Percentiles rank a stretch among this genome's conserved stretches.
phyloP scores from a whole-genome alignment of 176 grass and related monocot species.

The Phoenix roebelenii region DNA sequence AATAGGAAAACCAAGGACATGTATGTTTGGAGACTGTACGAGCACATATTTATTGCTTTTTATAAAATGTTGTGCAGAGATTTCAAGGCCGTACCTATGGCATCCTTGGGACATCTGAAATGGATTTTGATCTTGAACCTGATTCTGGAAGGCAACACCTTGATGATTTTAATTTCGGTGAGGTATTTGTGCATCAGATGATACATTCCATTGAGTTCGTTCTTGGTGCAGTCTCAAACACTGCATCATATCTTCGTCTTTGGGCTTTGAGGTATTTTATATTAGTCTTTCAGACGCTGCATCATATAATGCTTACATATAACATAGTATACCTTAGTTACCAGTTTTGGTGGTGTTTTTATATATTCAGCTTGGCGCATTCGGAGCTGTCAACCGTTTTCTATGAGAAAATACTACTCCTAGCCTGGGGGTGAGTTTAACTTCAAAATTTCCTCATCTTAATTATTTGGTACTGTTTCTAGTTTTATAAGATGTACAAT shows the following conservation, averaged over 20 bases:
- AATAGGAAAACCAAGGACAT: too few species aligned
- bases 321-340: not conserved
- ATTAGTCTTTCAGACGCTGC: not conserved
- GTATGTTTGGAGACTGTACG: too few species aligned
- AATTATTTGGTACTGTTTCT: not conserved
- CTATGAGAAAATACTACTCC: slow-evolving; percentile 87
- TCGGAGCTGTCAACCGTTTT: slow-evolving; percentile 97
- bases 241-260: slow-evolving; percentile 96
- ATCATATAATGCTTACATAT: too few species aligned
- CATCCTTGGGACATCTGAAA: slow-evolving; percentile 81
- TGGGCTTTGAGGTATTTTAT: slow-evolving; percentile 86
- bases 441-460: not conserved
- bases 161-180: slow-evolving; percentile 95
- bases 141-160: slow-evolving; percentile 78
- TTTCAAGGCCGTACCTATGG: slow-evolving; percentile 97
- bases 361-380: slow-evolving; percentile 87
- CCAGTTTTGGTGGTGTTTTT: slow-evolving; percentile 17
- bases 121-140: slow-evolving; percentile 93
- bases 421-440: slow-evolving; percentile 77
- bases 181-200: slow-evolving; percentile 99
- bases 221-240: slow-evolving; percentile 96
- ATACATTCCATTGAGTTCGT: slow-evolving; percentile 99
- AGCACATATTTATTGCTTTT: too few species aligned
- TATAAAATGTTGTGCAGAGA: slow-evolving; percentile 36
- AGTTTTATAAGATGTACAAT: too few species aligned